Conservation (phyloP, 179 eudicot species). For the Amaranthus tricolor region DNA sequence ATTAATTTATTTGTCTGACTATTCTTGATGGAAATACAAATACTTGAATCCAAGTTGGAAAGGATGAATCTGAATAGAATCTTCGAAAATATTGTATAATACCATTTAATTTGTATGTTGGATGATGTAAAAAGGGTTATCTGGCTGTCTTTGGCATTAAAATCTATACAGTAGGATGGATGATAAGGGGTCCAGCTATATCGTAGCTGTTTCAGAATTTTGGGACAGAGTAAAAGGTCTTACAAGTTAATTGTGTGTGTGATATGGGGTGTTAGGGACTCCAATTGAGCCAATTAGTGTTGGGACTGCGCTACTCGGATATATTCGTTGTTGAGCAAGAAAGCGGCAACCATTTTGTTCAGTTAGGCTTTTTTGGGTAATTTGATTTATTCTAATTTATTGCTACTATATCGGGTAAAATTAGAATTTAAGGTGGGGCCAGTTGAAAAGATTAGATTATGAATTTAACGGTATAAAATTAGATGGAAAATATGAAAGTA, state of each 20-base stretch:
- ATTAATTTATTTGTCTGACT: constrained; percentile 17
- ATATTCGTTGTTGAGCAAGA: not conserved
- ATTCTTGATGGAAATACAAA: constrained; percentile 1
- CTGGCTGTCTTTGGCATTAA: constrained; percentile 1
- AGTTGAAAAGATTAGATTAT: too few relatives aligned
- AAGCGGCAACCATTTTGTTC: not conserved
- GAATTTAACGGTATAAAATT: too few relatives aligned
- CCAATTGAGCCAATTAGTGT: not conserved
- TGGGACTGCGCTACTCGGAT: constrained; percentile 20
- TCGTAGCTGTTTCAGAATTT: not conserved
- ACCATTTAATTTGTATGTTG: not conserved
- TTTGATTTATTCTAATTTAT: too few relatives aligned
- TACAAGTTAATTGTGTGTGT: not conserved
- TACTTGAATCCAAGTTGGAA: not conserved
- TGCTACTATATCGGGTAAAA: too few relatives aligned
- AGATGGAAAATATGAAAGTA: too few relatives aligned
- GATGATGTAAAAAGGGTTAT: constrained; percentile 1
- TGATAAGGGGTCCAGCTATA: constrained; percentile 8
- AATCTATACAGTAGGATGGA: not conserved
- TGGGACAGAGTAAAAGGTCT: not conserved
- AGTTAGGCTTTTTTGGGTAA: not conserved
- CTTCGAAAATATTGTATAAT: constrained; percentile 9
- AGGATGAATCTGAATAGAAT: constrained; percentile 22
- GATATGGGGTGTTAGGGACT: not conserved
- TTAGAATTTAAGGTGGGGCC: too few relatives aligned